phyloP scores from a whole-genome alignment of 2,329 filamentous ascomycete genomes.

The Scolecobasidium constrictum region DNA sequence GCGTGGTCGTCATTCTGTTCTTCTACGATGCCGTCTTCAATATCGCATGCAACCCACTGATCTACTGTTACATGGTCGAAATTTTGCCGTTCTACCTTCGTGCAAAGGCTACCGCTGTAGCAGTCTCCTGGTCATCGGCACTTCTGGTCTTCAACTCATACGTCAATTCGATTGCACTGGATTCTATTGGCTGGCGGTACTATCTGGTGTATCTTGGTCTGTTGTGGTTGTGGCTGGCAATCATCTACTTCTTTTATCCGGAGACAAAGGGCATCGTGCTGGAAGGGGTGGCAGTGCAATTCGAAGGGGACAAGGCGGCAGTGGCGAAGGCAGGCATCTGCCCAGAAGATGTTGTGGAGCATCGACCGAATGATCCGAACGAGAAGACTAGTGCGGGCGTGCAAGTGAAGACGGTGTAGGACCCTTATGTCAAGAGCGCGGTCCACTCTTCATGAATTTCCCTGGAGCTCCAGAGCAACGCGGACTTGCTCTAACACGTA shows the following conservation, averaged over 20 bases:
- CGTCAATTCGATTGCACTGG: conserved; percentile 53
- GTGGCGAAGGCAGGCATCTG: too few species aligned
- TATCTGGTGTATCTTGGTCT: conserved; percentile 38
- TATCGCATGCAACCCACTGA: background rate
- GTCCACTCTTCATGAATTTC: too few species aligned
- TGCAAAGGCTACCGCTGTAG: conserved; percentile 19
- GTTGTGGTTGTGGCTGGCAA: conserved; percentile 43
- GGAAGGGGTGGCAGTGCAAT: conserved; percentile 1
- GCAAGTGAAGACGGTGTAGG: too few species aligned
- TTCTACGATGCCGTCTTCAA: conserved; percentile 2
- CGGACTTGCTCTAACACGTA: too few species aligned
- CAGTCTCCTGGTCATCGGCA: background rate
- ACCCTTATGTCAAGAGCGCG: too few species aligned
- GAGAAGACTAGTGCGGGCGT: too few species aligned
- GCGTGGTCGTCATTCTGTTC: conserved; percentile 2
- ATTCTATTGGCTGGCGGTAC: conserved; percentile 47
- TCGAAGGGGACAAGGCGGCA: background rate
- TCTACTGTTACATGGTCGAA: conserved; percentile 29
- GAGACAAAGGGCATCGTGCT: conserved; percentile 43
- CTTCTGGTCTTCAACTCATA: conserved; percentile 37
- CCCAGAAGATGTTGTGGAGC: too few species aligned
- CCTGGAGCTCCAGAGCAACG: too few species aligned
- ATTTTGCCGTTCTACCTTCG: conserved; percentile 37
- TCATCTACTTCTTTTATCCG: conserved; percentile 56
- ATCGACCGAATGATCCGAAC: too few species aligned